phyloP scores from a whole-genome alignment of 805 yeast genomes.

The Metschnikowia lochheadii region DNA sequence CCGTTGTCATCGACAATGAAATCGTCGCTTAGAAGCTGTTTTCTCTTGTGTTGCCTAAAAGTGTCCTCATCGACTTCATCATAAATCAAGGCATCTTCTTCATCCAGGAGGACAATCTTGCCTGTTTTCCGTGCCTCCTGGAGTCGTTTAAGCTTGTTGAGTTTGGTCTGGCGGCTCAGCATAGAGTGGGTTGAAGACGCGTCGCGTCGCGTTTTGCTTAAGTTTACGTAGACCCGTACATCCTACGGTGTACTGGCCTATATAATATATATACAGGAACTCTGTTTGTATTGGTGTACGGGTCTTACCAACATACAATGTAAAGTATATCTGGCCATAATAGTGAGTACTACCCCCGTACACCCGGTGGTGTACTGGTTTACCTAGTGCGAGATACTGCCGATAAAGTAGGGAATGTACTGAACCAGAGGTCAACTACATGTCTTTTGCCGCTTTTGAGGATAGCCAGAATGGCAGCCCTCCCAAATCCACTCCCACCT shows the following conservation, averaged over 20 bases:
- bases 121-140: conserved; percentile 63
- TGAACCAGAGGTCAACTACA: conserved; percentile 11
- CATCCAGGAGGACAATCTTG: conserved; percentile 39
- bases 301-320: neutral
- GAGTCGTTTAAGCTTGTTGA: conserved; percentile 55
- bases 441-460: conserved; percentile 55
- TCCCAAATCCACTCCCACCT: neutral
- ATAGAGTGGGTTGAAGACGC: neutral
- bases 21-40: conserved; percentile 81
- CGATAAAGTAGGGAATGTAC: too few relatives aligned
- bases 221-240: too few relatives aligned
- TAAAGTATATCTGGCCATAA: neutral
- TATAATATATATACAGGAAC: too few relatives aligned
- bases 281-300: neutral
- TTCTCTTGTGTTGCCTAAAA: conserved; percentile 71
- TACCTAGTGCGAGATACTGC: too few relatives aligned
- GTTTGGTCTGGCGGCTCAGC: conserved; percentile 33
- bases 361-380: neutral
- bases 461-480: conserved; percentile 41
- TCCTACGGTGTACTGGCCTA: too few relatives aligned
- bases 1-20: conserved; percentile 94
- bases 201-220: neutral
- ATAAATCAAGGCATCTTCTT: conserved; percentile 60
- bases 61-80: conserved; percentile 85
- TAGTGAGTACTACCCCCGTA: neutral